Evolutionary conservation across 225 moss, liverwort and hornwort species (phyloP), one percentile per base, ranked within the genome.

Genomic region (Pleurozium schreberi): DNA sequence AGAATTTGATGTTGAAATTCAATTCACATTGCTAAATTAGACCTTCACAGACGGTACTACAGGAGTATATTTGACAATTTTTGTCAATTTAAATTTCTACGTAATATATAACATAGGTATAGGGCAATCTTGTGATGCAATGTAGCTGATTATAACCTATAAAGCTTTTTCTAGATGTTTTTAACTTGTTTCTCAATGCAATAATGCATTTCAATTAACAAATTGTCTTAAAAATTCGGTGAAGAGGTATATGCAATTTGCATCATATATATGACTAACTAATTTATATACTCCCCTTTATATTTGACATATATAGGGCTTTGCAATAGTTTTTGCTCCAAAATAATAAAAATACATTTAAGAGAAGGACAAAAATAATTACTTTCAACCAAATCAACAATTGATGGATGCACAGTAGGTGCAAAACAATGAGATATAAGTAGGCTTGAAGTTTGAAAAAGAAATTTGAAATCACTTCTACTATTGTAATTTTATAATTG

Each of bases 371-470:
- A 21, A 50, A 8, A 19, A 12, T 12, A 19, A 31, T 75, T 49
- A 4, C 2, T 49, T 4, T 75, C 5, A 33, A 2, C 0, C 1
- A 33, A 74, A 49, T 75, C 4, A 12, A 2, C 0, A 11, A 75
- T 49, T 0, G 0, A 33, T 49, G 12, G 20, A 2, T 19, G 16
- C 3, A 55, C 10, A 78, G 16, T 53, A 38, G 36, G 38, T 55
- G 11, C 26, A 38, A 78, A 34, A 78, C 78, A 38, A 26, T 0
- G 5, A 38, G 26, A 78, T 78, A 10, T 78, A 10, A 77, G 10
- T 38, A 16, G 10, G 14, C 10, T 26, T 10, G 9, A n/a, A 26
- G 4, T 78, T 3, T 6, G 14, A 3, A 78, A 78, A 78, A n/a
- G 25, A 53, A 78, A 16, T 3, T 53, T 38, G 17, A 78, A n/a